Evolutionary conservation across 495 filamentous ascomycete species (phyloP).

Genomic region (Aspergillus diversus): DNA sequence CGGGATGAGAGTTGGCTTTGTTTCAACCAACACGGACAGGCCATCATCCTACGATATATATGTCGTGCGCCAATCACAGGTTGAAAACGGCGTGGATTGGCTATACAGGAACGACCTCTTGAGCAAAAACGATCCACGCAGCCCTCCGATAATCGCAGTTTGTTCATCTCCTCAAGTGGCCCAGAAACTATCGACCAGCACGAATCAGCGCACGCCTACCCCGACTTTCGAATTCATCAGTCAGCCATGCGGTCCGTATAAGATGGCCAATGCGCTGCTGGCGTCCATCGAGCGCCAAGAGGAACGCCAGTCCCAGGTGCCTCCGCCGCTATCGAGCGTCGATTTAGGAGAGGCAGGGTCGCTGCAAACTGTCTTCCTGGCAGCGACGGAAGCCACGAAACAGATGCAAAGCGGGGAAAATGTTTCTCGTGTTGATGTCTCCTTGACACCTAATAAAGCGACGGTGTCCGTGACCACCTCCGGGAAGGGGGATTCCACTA

Average conservation of each 20-base stretch:
- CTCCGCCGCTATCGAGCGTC: neutral
- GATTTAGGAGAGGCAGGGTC: neutral
- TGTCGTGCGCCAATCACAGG: constrained; percentile 4
- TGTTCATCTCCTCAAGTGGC: constrained; percentile 33
- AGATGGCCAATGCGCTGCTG: constrained; percentile 27
- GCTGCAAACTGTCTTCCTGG: neutral
- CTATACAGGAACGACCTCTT: neutral
- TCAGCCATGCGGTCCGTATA: constrained; percentile 37
- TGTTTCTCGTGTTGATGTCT: neutral
- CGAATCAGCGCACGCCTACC: constrained; percentile 11
- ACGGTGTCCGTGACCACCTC: constrained; percentile 12
- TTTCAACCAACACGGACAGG: neutral
- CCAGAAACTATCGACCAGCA: constrained; percentile 25
- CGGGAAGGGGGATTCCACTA: neutral
- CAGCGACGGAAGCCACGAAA: neutral
- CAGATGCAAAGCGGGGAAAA: neutral
- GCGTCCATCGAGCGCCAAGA: constrained; percentile 31
- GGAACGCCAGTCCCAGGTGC: neutral
- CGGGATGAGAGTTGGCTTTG: constrained; percentile 10
- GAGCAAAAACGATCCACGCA: neutral
- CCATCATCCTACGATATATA: constrained; percentile 9
- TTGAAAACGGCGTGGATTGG: neutral
- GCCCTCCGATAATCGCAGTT: constrained; percentile 29
- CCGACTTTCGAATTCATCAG: constrained; percentile 32
- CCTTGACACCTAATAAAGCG: neutral